Conservation (phyloP, 1,139 yeast species). For the Sporopachydermia cereana region DNA sequence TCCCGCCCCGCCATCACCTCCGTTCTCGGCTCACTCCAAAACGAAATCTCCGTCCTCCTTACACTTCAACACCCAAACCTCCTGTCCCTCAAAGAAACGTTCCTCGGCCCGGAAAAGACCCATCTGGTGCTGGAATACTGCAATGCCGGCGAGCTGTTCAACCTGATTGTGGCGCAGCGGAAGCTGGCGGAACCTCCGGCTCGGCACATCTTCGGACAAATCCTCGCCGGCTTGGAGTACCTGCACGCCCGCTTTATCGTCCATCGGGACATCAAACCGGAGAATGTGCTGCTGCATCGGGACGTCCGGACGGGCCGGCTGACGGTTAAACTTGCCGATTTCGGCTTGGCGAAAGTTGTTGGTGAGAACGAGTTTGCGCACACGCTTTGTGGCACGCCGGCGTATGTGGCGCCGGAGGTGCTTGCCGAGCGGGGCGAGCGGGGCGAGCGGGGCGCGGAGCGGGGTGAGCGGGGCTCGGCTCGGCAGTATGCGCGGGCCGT, state of each 20-base stretch:
- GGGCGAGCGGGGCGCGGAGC: constrained; percentile 41
- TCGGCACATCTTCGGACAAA: background rate
- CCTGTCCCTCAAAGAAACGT: background rate
- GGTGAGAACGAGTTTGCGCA: constrained; percentile 69
- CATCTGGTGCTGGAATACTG: constrained; percentile 1
- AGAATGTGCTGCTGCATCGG: constrained; percentile 49
- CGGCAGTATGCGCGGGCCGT: constrained; percentile 5
- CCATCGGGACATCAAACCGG: constrained; percentile 73
- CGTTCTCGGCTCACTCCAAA: constrained; percentile 2
- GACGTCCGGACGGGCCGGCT: constrained; percentile 15
- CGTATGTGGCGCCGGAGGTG: constrained; percentile 77
- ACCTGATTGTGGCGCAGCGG: background rate
- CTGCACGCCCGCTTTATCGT: constrained; percentile 54
- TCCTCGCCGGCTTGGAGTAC: constrained; percentile 28
- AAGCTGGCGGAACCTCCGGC: background rate
- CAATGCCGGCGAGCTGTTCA: background rate
- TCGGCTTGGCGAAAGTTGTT: constrained; percentile 68
- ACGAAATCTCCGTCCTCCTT: constrained; percentile 1
- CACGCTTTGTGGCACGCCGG: constrained; percentile 75
- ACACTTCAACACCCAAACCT: constrained; percentile 5
- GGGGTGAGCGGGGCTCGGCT: constrained; percentile 9
- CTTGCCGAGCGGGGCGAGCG: constrained; percentile 25
- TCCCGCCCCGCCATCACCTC: background rate
- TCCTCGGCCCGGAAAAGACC: background rate
- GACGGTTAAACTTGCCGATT: constrained; percentile 67